phyloP scores from a whole-genome alignment of 2,329 filamentous ascomycete genomes.

The Neodidymelliopsis sp. region DNA sequence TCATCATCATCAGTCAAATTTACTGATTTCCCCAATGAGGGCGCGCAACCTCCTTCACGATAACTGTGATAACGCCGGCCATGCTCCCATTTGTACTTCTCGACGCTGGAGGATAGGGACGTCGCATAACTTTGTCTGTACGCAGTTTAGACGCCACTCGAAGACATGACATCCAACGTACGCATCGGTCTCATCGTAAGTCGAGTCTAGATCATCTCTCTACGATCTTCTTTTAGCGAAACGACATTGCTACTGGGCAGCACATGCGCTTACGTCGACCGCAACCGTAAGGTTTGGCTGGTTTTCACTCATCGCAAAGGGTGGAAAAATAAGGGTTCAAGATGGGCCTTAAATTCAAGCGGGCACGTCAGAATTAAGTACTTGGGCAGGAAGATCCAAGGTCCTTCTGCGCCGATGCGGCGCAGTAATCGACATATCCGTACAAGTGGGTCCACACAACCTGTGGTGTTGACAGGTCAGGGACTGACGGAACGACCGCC shows the following conservation, averaged over 20 bases:
- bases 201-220: conserved; percentile 7
- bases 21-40: too few relatives aligned
- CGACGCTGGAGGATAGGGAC: conserved; percentile 43
- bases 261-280: conserved; percentile 12
- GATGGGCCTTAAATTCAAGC: background rate
- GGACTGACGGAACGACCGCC: background rate
- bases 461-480: conserved; percentile 2
- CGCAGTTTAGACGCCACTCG: background rate
- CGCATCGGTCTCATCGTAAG: conserved; percentile 11
- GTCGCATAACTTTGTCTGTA: conserved; percentile 11
- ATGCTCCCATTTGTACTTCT: conserved; percentile 47
- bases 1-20: background rate
- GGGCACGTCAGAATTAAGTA: conserved; percentile 7
- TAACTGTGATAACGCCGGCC: conserved; percentile 48
- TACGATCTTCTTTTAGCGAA: background rate
- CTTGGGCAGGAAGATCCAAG: background rate
- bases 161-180: background rate
- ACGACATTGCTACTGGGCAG: background rate
- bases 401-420: conserved; percentile 1
- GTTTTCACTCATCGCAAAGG: conserved; percentile 4
- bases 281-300: conserved; percentile 5
- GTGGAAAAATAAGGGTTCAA: background rate
- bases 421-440: background rate
- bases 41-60: conserved; percentile 34
- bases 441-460: background rate